phyloP scores from a whole-genome alignment of 305 asterid species.

The Galium porrigens region DNA sequence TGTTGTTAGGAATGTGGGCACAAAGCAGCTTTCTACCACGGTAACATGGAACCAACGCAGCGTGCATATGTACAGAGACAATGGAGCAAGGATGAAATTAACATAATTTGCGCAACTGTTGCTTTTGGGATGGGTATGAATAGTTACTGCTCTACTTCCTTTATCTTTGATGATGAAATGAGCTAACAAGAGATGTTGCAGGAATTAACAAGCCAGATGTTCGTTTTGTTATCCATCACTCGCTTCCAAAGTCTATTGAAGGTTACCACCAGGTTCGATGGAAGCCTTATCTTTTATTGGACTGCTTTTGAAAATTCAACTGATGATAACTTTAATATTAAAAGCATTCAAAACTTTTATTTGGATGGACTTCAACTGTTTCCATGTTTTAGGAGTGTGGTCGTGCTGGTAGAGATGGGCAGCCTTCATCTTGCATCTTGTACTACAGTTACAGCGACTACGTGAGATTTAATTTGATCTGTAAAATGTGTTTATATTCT shows the following conservation, averaged over 20 bases:
- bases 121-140: slow-evolving; percentile 93
- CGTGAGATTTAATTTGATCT: slow-evolving; percentile 34
- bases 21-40: slow-evolving; percentile 84
- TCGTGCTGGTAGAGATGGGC: slow-evolving; percentile 99
- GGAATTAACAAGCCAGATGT: slow-evolving; percentile 99
- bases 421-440: slow-evolving; percentile 72
- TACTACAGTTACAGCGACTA: slow-evolving; percentile 89
- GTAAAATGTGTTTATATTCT: slow-evolving; percentile 11
- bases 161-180: slow-evolving; percentile 17
- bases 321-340: slow-evolving; percentile 2
- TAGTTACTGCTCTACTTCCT: slow-evolving; percentile 17
- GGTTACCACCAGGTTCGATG: slow-evolving; percentile 83
- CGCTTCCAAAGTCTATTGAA: slow-evolving; percentile 95
- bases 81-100: slow-evolving; percentile 97
- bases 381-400: slow-evolving; percentile 77
- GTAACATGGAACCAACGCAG: slow-evolving; percentile 68
- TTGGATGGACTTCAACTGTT: slow-evolving; percentile 1
- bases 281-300: slow-evolving; percentile 15
- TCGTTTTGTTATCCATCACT: slow-evolving; percentile 96
- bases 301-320: slow-evolving; percentile 2
- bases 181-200: slow-evolving; percentile 28
- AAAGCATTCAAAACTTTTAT: not conserved
- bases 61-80: slow-evolving; percentile 68
- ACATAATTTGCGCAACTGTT: slow-evolving; percentile 89
- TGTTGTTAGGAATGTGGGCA: slow-evolving; percentile 64